Evolutionary conservation across 2,329 filamentous ascomycete genomes (phyloP), one percentile per base, ranked within the genome.

Genomic region (Claviceps monticola): DNA sequence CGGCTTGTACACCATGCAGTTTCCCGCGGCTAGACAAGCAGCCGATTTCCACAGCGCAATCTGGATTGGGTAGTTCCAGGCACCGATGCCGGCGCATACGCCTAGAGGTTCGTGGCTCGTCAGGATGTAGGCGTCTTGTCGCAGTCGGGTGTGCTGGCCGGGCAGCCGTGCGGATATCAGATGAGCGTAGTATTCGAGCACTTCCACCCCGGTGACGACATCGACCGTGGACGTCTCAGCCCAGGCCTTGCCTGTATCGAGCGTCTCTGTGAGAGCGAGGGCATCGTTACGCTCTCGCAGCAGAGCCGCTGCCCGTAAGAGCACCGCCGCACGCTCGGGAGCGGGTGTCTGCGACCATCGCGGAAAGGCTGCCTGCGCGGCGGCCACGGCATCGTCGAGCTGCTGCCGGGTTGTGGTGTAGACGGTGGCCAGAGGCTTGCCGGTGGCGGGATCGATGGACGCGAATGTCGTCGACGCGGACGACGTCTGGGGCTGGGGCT

Each of bases 31-130:
- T 14, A 94, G 75, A 60, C 88, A 93, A 0, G 88, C 86, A 0
- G 85, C 87, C 1, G 86, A 89, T 68, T 94, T 94, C 88, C 88
- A 94, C 1, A 94, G 74, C 8, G 88, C 88, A 58, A 94, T 94
- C 66, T 94, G 88, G 57, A 94, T 86, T 13, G 88, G 88, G 64
- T 94, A 94, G 68, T 94, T 94, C 88, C 88, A 94, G 14, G 88
- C 88, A 51, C 88, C 88, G 58, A 94, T 94, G 53, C 86, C 88
- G 14, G 79, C 88, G 64, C 88, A 94, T 14, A 93, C 87, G 26
- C 88, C 88, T 17, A 94, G 71, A 5, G 88, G 77, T 59, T 87
- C 84, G 65, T 93, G 91, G 61, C 80, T 83, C 11, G 86, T 90
- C 67, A 90, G 88, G 39, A 93, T 80, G 78, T 84, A 89, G 4